Conservation (phyloP, 2,329 filamentous ascomycete genomes). For the Aspergillus pseudoterreus region DNA sequence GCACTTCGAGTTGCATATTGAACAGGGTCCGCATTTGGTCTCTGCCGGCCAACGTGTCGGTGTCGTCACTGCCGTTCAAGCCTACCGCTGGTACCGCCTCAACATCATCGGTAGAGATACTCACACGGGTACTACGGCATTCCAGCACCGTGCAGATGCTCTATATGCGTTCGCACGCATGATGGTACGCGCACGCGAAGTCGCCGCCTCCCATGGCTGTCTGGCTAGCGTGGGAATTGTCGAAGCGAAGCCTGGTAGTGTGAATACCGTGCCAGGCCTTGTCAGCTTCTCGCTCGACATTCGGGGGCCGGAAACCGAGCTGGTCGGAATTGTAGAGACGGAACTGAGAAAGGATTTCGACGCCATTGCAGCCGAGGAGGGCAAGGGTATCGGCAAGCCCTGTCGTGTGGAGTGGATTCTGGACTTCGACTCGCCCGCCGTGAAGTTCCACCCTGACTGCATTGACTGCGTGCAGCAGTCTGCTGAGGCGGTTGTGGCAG, state of each 20-base stretch:
- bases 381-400: conserved; percentile 49
- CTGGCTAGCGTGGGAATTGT: conserved; percentile 69
- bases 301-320: conserved; percentile 55
- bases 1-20: conserved; percentile 81
- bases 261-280: conserved; percentile 68
- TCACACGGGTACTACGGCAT: conserved; percentile 72
- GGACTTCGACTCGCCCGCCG: conserved; percentile 59
- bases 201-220: conserved; percentile 58
- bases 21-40: conserved; percentile 76
- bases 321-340: conserved; percentile 56
- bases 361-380: conserved; percentile 55
- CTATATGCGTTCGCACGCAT: conserved; percentile 64
- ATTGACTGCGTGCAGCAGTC: conserved; percentile 62
- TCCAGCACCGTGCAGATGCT: conserved; percentile 63
- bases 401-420: conserved; percentile 57
- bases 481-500: conserved; percentile 55
- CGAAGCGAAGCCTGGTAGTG: conserved; percentile 62
- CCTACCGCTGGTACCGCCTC: conserved; percentile 70
- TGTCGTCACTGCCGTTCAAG: conserved; percentile 69
- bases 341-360: conserved; percentile 57
- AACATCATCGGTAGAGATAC: conserved; percentile 64
- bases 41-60: conserved; percentile 61
- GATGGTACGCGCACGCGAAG: conserved; percentile 62
- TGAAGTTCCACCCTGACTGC: conserved; percentile 64
- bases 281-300: conserved; percentile 69